Percentiles rank a stretch among this genome's conserved stretches.
Conservation (phyloP, 257 asterid species). For the Orobanche coerulescens region DNA sequence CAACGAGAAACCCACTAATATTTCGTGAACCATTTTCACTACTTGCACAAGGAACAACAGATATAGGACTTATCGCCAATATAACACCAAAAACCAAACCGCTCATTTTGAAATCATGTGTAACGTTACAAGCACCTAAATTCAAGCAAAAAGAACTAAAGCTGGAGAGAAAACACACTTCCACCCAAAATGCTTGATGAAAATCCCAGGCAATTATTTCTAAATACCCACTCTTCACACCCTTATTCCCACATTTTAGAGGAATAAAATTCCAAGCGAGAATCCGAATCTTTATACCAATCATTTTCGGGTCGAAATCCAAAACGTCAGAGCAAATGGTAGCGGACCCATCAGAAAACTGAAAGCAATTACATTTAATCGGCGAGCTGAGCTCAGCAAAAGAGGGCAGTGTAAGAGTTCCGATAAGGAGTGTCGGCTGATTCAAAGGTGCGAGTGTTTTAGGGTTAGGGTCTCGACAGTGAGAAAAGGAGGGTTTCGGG, state of each 20-base stretch:
- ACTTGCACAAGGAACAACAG: slow-evolving; percentile 44
- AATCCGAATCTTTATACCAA: slow-evolving; percentile 39
- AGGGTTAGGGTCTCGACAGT: slow-evolving; percentile 22
- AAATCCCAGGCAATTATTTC: slow-evolving; percentile 73
- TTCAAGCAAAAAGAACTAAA: slow-evolving; percentile 30
- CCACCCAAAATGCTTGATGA: slow-evolving; percentile 19
- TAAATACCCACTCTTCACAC: slow-evolving; percentile 49
- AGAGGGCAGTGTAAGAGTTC: slow-evolving; percentile 52
- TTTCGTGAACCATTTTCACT: slow-evolving; percentile 20
- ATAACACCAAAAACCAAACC: slow-evolving; percentile 41
- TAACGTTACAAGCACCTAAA: slow-evolving; percentile 23
- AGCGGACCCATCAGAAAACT: slow-evolving; percentile 48
- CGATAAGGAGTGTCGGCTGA: slow-evolving; percentile 37
- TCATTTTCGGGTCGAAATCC: slow-evolving; percentile 39
- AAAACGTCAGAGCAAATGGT: slow-evolving; percentile 66
- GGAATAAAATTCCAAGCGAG: slow-evolving; percentile 82
- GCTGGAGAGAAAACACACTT: slow-evolving; percentile 21
- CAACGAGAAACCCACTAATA: slow-evolving; percentile 60
- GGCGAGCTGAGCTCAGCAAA: neutral
- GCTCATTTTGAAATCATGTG: slow-evolving; percentile 21
- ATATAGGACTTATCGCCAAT: slow-evolving; percentile 61
- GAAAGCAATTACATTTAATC: slow-evolving; percentile 47
- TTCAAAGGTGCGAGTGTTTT: slow-evolving; percentile 51
- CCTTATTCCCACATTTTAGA: slow-evolving; percentile 18
- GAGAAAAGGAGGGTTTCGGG: slow-evolving; percentile 17